Evolutionary conservation across 176 grass and related monocot species (phyloP), one percentile per base, ranked within the genome.

Genomic region (Oryza nivara): DNA sequence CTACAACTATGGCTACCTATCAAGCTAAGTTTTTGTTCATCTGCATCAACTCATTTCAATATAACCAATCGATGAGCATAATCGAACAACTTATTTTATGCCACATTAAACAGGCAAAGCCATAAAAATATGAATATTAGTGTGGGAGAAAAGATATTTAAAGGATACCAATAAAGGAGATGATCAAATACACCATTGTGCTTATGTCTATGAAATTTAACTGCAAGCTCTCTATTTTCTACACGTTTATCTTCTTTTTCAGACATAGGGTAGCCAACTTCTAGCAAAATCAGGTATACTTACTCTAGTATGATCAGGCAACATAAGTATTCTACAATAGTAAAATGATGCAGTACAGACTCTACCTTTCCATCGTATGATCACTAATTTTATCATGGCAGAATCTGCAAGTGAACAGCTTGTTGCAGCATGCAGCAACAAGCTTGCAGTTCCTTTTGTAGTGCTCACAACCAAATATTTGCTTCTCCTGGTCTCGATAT

Each of bases 321-420:
- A 54, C 56, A 85, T 36, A 77, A 85, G 66, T 68, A 64, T 49
- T n/a, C 65, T 28, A 48, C 11, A 4, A n/a, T 9, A 36, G 32
- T 48, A 90, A 74, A 12, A 75, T 35, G 49, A 80, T 75, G 86
- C 36, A 35, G n/a, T 46, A 32, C 54, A 67, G n/a, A 83, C 73
- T 78, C 41, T 89, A 99, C 97, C 97, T 96, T 85, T 99, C 97
- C 93, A 99, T 96, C 12, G 84, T 86, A 83, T 99, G 97, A 32
- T 99, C 97, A 22, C 97, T 99, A 82, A 99, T 92, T 94, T 94
- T 99, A 88, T 99, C 97, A 86, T 99, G 97, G 68, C 97, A 99
- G 80, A 99, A 99, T 86, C 97, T 88, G 87, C 97, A 99, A 61
- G 97, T 92, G 82, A 96, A 96, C 65, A 99, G 74, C 79, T 94